These are phyloP conservation scores for Gossypium gossypioides DNA, from an alignment of 441 rosid species.

Conservation along the genomic window DNA sequence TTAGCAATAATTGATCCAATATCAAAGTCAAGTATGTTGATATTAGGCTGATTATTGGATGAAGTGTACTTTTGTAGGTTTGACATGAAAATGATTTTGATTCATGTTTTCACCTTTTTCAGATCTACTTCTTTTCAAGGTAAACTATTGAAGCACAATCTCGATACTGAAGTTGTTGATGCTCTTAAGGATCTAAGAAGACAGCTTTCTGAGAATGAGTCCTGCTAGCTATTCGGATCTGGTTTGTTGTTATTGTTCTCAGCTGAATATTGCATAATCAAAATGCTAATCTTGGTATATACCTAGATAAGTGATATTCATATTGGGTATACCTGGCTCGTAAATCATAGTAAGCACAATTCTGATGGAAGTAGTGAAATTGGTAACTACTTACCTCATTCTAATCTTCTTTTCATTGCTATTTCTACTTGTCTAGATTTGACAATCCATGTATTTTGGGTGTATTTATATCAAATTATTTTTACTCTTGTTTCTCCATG, in stretches of 20 bases:
- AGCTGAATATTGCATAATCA: neutral
- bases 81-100: neutral
- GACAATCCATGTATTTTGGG: neutral
- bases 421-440: neutral
- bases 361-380: neutral
- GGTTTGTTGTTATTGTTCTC: neutral
- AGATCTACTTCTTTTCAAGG: conserved; percentile 73
- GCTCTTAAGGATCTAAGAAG: conserved; percentile 64
- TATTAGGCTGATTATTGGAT: neutral
- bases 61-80: neutral
- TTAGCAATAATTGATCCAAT: neutral
- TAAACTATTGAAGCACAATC: conserved; percentile 67
- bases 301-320: neutral
- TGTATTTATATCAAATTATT: neutral
- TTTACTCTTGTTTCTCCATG: neutral
- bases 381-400: neutral
- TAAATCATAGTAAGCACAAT: neutral
- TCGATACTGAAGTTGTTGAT: conserved; percentile 66
- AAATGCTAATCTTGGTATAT: neutral
- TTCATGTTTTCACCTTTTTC: conserved; percentile 8
- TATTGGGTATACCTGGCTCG: neutral
- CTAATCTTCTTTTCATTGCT: neutral
- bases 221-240: conserved; percentile 19
- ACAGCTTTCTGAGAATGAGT: conserved; percentile 41
- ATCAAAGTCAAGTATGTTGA: neutral